Base-by-base conservation (phyloP, 78 protist species). In the Dictyostelium intermedium region DNA sequence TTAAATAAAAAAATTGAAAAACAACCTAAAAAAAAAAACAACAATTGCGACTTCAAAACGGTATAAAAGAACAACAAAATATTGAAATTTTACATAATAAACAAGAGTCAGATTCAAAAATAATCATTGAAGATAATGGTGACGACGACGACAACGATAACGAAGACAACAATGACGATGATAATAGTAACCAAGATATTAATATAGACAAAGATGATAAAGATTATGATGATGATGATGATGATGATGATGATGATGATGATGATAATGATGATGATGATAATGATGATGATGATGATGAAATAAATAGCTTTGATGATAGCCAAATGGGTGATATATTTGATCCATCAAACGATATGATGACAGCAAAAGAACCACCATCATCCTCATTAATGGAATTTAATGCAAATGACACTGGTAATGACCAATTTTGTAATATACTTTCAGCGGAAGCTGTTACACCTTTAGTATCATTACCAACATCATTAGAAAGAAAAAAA, bases 371-470 rank as follows among this genome's bases (percentile, higher is more conserved):
- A 80, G 84, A 80, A 47, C 84, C 84, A 43, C 81, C 81, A 5
- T 16, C 35, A 11, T 13, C 35, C 20, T 77, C 82, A 30, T 23
- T 45, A 30, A 27, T 66, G 18, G 37, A 47, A 13, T 47, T 80
- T 39, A 16, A 18, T 14, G 74, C 74, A 66, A 66, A n/a, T 25
- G 69, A 80, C 2, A 70, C 66, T 66, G 66, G 60, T 16, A 80
- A 77, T 56, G 94, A 89, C 35, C 87, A 35, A 25, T 25, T 81
- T 43, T 47, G 53, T 34, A 61, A 30, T 39, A 30, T 87, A 23
- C 32, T 89, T 20, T 89, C 94, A 81, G 85, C 94, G 32, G 94
- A 89, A 32, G 94, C 94, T 14, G 94, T 89, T 32, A 89, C 94
- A 13, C 94, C 94, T n/a, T 47, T 89, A 61, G 94, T 73, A 14